Conservation (phyloP, 768 basidiomycete species). For the Russula griseocarnosa region DNA sequence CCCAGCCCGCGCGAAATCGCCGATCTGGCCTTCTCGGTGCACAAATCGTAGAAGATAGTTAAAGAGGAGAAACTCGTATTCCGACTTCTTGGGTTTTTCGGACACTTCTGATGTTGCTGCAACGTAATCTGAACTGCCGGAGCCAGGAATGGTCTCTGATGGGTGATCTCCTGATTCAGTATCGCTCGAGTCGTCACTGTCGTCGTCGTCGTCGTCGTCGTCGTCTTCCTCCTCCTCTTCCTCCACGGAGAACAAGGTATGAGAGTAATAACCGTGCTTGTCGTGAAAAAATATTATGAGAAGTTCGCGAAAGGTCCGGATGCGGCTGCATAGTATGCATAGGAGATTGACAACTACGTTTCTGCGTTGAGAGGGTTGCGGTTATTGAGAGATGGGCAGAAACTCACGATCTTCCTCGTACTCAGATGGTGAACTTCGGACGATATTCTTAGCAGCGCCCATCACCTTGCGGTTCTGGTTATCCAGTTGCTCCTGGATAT, state of each 20-base stretch:
- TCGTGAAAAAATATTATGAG: slow-evolving; percentile 98
- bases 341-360: slow-evolving; percentile 80
- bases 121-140: background rate
- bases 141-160: background rate
- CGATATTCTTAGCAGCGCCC: slow-evolving; percentile 77
- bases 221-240: slow-evolving; percentile 61
- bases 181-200: slow-evolving; percentile 36
- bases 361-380: slow-evolving; percentile 17
- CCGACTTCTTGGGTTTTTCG: slow-evolving; percentile 56
- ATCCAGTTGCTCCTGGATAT: slow-evolving; percentile 82
- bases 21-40: slow-evolving; percentile 89
- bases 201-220: slow-evolving; percentile 35
- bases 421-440: slow-evolving; percentile 72
- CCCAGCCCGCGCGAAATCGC: slow-evolving; percentile 89
- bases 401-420: slow-evolving; percentile 85
- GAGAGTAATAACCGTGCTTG: slow-evolving; percentile 79
- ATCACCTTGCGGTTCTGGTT: slow-evolving; percentile 61
- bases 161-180: slow-evolving; percentile 19
- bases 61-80: slow-evolving; percentile 95
- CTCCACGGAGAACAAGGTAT: slow-evolving; percentile 69
- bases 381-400: too few species aligned
- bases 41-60: slow-evolving; percentile 94
- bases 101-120: slow-evolving; percentile 32
- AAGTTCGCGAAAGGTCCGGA: slow-evolving; percentile 81
- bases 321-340: slow-evolving; percentile 88